These are phyloP conservation scores for Fusarium lyarnte DNA, from an alignment of 2,329 filamentous ascomycete genomes.

Conservation along the genomic window DNA sequence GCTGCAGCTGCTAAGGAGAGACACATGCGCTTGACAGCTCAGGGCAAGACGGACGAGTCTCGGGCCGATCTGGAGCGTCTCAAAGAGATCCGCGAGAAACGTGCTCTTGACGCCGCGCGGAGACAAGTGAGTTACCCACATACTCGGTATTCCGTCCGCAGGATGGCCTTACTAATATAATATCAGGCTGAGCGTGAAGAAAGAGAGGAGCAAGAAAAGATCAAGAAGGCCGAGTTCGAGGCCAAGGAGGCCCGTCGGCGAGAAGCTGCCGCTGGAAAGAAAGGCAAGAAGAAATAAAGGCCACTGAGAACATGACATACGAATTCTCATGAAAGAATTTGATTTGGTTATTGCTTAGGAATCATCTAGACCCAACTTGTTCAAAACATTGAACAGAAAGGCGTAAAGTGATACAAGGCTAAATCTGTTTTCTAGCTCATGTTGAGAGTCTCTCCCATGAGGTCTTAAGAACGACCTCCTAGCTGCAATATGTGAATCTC, in stretches of 20 bases:
- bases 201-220: conserved; percentile 61
- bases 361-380: background rate
- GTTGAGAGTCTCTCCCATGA: background rate
- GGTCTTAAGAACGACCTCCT: background rate
- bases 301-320: background rate
- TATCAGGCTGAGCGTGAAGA: conserved; percentile 67
- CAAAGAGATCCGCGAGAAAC: conserved; percentile 82
- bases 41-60: conserved; percentile 96
- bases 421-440: background rate
- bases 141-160: no score
- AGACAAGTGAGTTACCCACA: conserved; percentile 70
- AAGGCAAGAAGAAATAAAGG: conserved; percentile 58
- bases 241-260: conserved; percentile 63
- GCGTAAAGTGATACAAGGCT: background rate
- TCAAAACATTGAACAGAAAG: background rate
- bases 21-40: conserved; percentile 90
- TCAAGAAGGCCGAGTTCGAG: conserved; percentile 61
- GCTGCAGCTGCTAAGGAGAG: conserved; percentile 88
- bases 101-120: conserved; percentile 82
- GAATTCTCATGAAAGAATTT: background rate
- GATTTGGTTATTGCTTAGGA: background rate
- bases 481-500: background rate
- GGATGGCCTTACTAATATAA: conserved; percentile 32
- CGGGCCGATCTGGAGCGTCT: conserved; percentile 88
- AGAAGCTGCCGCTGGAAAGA: conserved; percentile 60